Conservation (phyloP, 2,329 filamentous ascomycete species). For the Colletotrichum truncatum region DNA sequence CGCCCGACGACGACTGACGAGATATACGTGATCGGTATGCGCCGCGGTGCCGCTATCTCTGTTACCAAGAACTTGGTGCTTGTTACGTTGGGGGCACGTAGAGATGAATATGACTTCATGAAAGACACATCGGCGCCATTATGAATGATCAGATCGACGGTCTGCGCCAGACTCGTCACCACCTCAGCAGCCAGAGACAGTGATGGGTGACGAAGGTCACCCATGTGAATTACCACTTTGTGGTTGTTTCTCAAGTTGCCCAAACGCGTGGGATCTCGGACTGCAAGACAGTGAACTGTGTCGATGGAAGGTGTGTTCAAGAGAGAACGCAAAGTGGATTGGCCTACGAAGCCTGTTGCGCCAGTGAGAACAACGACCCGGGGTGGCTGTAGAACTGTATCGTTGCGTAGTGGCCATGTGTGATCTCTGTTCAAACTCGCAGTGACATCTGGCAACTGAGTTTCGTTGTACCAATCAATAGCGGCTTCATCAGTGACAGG, state of each 20-base stretch:
- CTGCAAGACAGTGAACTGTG: slow-evolving; percentile 27
- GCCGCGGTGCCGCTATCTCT: slow-evolving; percentile 33
- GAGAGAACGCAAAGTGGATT: slow-evolving; percentile 20
- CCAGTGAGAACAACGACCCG: slow-evolving; percentile 27
- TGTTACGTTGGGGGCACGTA: slow-evolving; percentile 38
- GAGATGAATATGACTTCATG: slow-evolving; percentile 39
- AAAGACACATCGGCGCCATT: slow-evolving; percentile 47
- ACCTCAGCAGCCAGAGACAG: slow-evolving; percentile 47
- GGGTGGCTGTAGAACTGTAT: background rate
- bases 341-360: slow-evolving; percentile 31
- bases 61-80: slow-evolving; percentile 38
- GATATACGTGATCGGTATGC: slow-evolving; percentile 46
- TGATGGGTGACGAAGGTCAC: slow-evolving; percentile 43
- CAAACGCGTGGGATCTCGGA: background rate
- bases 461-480: background rate
- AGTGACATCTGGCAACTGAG: background rate
- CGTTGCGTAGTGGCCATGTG: no score
- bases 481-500: background rate
- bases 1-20: slow-evolving; percentile 39
- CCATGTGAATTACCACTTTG: slow-evolving; percentile 46
- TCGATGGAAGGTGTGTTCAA: background rate
- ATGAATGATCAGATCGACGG: slow-evolving; percentile 60
- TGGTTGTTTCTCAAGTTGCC: background rate
- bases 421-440: background rate
- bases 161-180: background rate